Percentiles rank a stretch among this genome's conserved stretches.
Evolutionary conservation across 2,329 filamentous ascomycete genomes (phyloP).

Genomic region (Paramyrothecium roridum): DNA sequence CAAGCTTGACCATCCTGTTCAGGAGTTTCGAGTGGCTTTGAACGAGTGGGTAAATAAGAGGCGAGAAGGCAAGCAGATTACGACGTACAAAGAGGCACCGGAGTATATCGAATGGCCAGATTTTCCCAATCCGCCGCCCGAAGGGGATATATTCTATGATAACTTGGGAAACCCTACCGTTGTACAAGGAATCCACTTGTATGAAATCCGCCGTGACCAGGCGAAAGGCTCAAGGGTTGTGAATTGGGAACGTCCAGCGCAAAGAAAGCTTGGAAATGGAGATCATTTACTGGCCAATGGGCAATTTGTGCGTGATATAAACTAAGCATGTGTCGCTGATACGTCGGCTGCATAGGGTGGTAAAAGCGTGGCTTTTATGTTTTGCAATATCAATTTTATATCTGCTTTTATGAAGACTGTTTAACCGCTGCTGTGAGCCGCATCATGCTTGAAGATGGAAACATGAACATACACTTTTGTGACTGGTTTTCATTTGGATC

Average conservation of each 20-base stretch:
- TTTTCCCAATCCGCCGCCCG: slow-evolving; percentile 8
- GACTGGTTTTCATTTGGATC: no score
- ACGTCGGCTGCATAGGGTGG: no score
- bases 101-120: slow-evolving; percentile 16
- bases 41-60: slow-evolving; percentile 16
- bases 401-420: no score
- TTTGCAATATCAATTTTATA: no score
- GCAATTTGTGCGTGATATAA: no score
- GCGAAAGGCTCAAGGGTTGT: slow-evolving; percentile 8
- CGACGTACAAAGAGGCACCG: neutral
- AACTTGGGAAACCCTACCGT: neutral
- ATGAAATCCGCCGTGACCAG: slow-evolving; percentile 10
- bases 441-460: no score
- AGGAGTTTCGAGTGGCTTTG: slow-evolving; percentile 16
- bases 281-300: no score
- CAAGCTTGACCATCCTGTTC: slow-evolving; percentile 24
- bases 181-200: slow-evolving; percentile 1
- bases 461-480: no score
- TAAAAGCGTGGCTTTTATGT: no score
- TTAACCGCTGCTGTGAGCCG: no score
- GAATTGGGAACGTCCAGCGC: slow-evolving; percentile 19
- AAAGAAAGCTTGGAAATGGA: slow-evolving; percentile 1
- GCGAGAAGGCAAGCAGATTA: slow-evolving; percentile 1
- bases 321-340: no score
- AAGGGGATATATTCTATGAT: slow-evolving; percentile 1